These are phyloP conservation scores for Endocladia muricata DNA, from an alignment of 31 red algal genomes.

Conservation along the genomic window DNA sequence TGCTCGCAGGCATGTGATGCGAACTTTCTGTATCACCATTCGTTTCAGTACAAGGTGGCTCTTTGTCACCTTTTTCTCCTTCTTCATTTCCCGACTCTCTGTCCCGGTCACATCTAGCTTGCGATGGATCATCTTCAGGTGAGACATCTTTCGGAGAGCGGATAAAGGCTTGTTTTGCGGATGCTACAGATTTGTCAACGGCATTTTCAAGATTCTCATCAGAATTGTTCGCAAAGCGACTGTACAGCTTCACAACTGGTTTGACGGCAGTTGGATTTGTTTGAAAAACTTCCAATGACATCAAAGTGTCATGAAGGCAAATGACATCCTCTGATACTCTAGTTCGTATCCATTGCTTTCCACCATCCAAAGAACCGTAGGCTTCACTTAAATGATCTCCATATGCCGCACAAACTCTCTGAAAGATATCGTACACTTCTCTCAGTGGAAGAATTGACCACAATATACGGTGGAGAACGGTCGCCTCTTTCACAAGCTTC, in stretches of 20 bases:
- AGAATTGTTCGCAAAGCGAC: slow-evolving; percentile 56
- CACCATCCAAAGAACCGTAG: slow-evolving; percentile 57
- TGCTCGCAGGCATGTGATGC: too few species aligned
- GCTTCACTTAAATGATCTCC: slow-evolving; percentile 43
- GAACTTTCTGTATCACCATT: background rate
- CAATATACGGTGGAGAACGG: slow-evolving; percentile 74
- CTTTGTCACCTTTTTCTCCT: background rate
- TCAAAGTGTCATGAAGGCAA: slow-evolving; percentile 41
- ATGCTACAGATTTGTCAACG: too few species aligned
- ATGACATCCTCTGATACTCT: slow-evolving; percentile 70
- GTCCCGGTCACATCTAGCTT: background rate
- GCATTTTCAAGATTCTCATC: too few species aligned
- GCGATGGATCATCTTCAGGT: background rate
- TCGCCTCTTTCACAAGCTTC: slow-evolving; percentile 64
- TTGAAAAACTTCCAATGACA: slow-evolving; percentile 26
- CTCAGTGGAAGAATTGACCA: slow-evolving; percentile 51
- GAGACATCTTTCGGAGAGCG: too few species aligned
- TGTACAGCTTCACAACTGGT: slow-evolving; percentile 38
- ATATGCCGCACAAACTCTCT: slow-evolving; percentile 53
- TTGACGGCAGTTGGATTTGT: slow-evolving; percentile 26
- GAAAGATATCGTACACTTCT: slow-evolving; percentile 57
- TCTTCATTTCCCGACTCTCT: background rate
- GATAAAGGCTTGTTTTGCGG: too few species aligned
- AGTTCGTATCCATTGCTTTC: slow-evolving; percentile 55
- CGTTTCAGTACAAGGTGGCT: background rate